Conservation (phyloP, 2,329 filamentous ascomycete genomes). For the Diplodia sapinea region DNA sequence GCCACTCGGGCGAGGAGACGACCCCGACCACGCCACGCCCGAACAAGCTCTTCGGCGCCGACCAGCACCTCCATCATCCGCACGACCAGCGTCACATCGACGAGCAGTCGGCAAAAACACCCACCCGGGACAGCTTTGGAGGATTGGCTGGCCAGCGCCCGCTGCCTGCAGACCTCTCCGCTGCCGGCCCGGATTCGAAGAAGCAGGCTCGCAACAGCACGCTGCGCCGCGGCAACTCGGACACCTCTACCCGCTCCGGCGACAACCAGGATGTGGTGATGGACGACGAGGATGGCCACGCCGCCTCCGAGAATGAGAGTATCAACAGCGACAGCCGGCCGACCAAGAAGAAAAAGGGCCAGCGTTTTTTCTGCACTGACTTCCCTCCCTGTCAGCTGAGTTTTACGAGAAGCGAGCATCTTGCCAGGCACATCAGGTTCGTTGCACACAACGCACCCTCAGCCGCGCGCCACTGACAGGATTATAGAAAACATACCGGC, state of each 20-base stretch:
- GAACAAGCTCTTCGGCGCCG: slow-evolving; percentile 50
- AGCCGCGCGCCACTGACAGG: slow-evolving; percentile 27
- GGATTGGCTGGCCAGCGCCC: slow-evolving; percentile 55
- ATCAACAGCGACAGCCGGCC: slow-evolving; percentile 66
- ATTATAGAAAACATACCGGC: slow-evolving; percentile 86
- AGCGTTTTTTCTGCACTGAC: slow-evolving; percentile 94
- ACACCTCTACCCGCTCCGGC: slow-evolving; percentile 57
- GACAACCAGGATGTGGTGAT: slow-evolving; percentile 76
- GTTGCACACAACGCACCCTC: slow-evolving; percentile 36
- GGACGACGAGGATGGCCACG: slow-evolving; percentile 71
- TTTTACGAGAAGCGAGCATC: slow-evolving; percentile 94
- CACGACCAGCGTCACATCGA: slow-evolving; percentile 43
- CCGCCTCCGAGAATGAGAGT: slow-evolving; percentile 58
- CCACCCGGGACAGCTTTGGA: slow-evolving; percentile 63
- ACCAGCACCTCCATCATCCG: slow-evolving; percentile 44
- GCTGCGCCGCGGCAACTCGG: slow-evolving; percentile 27
- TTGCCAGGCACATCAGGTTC: slow-evolving; percentile 91
- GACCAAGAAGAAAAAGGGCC: slow-evolving; percentile 93
- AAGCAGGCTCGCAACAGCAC: slow-evolving; percentile 28
- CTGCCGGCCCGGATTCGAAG: slow-evolving; percentile 61
- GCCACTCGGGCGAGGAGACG: slow-evolving; percentile 58
- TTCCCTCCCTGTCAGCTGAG: slow-evolving; percentile 93
- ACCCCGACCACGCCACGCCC: slow-evolving; percentile 63
- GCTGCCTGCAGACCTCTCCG: slow-evolving; percentile 50
- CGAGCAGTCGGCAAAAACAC: slow-evolving; percentile 61